Evolutionary conservation across 257 asterid genomes (phyloP).

Genomic region (Pogostemon cablin): DNA sequence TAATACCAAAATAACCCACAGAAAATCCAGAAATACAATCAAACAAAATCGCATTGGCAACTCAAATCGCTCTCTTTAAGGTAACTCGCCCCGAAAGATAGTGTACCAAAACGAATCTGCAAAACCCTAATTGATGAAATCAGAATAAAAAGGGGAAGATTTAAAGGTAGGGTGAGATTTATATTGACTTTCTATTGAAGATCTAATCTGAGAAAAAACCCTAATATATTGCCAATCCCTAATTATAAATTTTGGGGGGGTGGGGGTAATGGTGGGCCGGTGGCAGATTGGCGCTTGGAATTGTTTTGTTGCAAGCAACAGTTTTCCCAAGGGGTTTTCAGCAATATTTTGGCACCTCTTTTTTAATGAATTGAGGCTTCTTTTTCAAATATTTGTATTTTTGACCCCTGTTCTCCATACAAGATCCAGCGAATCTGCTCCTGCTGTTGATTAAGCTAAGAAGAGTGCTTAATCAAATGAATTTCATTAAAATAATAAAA

Average conservation of each 20-base stretch:
- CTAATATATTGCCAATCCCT: constrained; percentile 50
- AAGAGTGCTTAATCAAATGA: too few species aligned
- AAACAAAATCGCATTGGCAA: constrained; percentile 58
- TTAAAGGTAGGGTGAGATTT: constrained; percentile 12
- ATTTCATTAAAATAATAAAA: too few species aligned
- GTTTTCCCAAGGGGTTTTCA: background rate
- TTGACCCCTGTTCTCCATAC: background rate
- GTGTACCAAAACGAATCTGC: constrained; percentile 22
- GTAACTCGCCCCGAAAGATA: constrained; percentile 1
- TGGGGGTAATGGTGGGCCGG: background rate
- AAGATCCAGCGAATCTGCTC: too few species aligned
- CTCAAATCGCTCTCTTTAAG: constrained; percentile 26
- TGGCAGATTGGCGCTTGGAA: background rate
- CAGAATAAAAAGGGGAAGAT: constrained; percentile 1
- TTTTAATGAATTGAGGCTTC: background rate
- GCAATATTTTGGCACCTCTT: background rate
- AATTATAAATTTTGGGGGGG: constrained; percentile 27
- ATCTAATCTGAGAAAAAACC: constrained; percentile 47
- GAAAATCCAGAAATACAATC: constrained; percentile 34
- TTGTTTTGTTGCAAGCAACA: background rate
- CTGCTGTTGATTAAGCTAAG: too few species aligned
- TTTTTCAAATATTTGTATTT: constrained; percentile 18
- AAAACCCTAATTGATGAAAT: constrained; percentile 32
- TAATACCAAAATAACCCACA: constrained; percentile 46
- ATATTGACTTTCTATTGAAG: constrained; percentile 37